Evolutionary conservation across 129 eudicot genomes (phyloP).

Genomic region (Flaveria ramosissima): DNA sequence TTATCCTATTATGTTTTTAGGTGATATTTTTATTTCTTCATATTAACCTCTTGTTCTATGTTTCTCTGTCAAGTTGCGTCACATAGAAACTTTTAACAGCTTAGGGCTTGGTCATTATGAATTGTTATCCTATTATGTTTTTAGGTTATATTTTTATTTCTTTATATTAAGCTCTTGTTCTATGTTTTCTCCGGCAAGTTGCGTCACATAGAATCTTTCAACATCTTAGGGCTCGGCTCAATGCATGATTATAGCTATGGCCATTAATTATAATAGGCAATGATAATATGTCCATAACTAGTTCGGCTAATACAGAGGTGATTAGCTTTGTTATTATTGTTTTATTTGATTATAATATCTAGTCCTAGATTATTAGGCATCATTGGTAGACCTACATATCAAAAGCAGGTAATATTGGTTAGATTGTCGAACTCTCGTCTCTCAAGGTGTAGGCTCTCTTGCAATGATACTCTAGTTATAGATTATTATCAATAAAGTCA

Average conservation of each 20-base stretch:
- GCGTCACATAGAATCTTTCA: background rate
- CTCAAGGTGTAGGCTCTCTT: background rate
- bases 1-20: background rate
- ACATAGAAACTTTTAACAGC: background rate
- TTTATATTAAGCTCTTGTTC: background rate
- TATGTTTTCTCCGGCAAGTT: background rate
- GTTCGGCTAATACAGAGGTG: background rate
- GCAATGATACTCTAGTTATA: background rate
- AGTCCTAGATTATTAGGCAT: background rate
- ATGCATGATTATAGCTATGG: background rate
- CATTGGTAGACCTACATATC: background rate
- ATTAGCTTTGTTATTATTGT: background rate
- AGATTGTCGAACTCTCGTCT: background rate
- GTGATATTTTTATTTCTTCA: background rate
- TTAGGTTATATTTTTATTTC: background rate
- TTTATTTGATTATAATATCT: background rate
- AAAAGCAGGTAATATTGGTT: background rate
- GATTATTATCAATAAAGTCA: background rate
- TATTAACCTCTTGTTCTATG: background rate
- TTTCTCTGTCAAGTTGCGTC: background rate
- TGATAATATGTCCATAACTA: background rate
- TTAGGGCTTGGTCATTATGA: background rate
- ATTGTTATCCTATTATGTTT: too few species aligned
- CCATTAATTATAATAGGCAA: background rate
- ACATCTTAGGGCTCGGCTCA: background rate